phyloP scores from a whole-genome alignment of 352 stramenopile species.

The Pilasporangium apinafurcum region DNA sequence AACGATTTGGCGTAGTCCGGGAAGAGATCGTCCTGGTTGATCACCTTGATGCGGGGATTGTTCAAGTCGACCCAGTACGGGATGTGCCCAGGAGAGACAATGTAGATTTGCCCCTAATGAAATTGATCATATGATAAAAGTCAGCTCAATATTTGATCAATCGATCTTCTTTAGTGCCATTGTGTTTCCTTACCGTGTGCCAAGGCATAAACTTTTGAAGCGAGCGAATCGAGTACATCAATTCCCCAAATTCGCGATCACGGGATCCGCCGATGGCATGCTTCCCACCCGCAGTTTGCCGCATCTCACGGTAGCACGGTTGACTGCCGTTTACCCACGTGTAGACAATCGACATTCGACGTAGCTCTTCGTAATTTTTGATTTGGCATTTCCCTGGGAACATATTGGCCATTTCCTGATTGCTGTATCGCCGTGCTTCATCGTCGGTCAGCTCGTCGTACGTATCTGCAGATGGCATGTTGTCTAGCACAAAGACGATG shows the following conservation, averaged over 20 bases:
- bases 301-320: slow-evolving; percentile 75
- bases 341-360: slow-evolving; percentile 86
- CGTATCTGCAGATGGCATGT: slow-evolving; percentile 21
- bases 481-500: slow-evolving; percentile 34
- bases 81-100: slow-evolving; percentile 78
- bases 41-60: slow-evolving; percentile 79
- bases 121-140: neutral
- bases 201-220: slow-evolving; percentile 79
- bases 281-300: slow-evolving; percentile 60
- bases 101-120: slow-evolving; percentile 67
- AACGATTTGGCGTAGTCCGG: slow-evolving; percentile 74
- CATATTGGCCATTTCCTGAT: slow-evolving; percentile 39
- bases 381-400: slow-evolving; percentile 78
- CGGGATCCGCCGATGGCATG: slow-evolving; percentile 69
- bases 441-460: slow-evolving; percentile 20
- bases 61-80: slow-evolving; percentile 76
- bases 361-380: slow-evolving; percentile 81
- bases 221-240: slow-evolving; percentile 85
- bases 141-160: neutral
- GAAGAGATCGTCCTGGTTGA: slow-evolving; percentile 86
- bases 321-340: slow-evolving; percentile 86
- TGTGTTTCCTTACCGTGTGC: slow-evolving; percentile 35
- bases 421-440: slow-evolving; percentile 30
- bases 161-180: neutral
- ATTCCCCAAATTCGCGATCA: slow-evolving; percentile 84